Percentiles rank a stretch among this genome's conserved stretches.
Evolutionary conservation across 2,329 filamentous ascomycete species (phyloP).

Genomic region (Bipolaris sorokiniana): DNA sequence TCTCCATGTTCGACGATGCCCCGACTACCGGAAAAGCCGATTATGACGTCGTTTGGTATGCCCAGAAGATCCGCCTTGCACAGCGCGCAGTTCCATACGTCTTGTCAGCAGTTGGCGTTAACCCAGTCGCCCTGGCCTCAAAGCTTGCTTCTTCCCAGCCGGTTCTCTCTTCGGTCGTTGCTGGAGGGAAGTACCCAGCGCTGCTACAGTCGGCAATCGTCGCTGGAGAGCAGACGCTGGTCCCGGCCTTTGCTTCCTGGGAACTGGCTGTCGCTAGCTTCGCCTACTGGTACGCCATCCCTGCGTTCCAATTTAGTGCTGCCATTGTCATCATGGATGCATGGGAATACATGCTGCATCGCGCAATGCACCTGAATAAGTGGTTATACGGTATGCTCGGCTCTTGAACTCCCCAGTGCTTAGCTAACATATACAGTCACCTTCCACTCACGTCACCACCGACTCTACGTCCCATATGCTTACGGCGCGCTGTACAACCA

Average conservation of each 20-base stretch:
- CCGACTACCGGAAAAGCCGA: slow-evolving; percentile 78
- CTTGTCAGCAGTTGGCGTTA: slow-evolving; percentile 74
- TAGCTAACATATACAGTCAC: slow-evolving; percentile 61
- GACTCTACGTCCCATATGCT: slow-evolving; percentile 95
- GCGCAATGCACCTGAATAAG: slow-evolving; percentile 95
- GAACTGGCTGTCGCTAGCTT: slow-evolving; percentile 75
- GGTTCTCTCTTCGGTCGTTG: slow-evolving; percentile 74
- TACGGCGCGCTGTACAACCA: slow-evolving; percentile 98
- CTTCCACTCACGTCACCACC: slow-evolving; percentile 94
- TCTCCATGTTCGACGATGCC: slow-evolving; percentile 74
- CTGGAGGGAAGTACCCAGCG: slow-evolving; percentile 81
- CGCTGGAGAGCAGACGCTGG: slow-evolving; percentile 56
- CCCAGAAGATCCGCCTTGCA: slow-evolving; percentile 76
- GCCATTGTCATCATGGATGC: slow-evolving; percentile 84
- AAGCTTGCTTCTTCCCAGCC: slow-evolving; percentile 75
- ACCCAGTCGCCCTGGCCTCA: slow-evolving; percentile 75
- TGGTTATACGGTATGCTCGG: slow-evolving; percentile 85
- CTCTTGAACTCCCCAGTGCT: background rate
- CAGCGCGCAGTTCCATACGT: slow-evolving; percentile 78
- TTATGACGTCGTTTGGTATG: slow-evolving; percentile 90
- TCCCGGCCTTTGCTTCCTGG: slow-evolving; percentile 82
- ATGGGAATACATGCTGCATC: slow-evolving; percentile 98
- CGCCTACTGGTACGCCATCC: slow-evolving; percentile 81
- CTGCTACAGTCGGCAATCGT: slow-evolving; percentile 66
- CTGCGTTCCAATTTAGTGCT: slow-evolving; percentile 75